Conservation (phyloP, 257 asterid genomes). For the Anisodus tanguticus region DNA sequence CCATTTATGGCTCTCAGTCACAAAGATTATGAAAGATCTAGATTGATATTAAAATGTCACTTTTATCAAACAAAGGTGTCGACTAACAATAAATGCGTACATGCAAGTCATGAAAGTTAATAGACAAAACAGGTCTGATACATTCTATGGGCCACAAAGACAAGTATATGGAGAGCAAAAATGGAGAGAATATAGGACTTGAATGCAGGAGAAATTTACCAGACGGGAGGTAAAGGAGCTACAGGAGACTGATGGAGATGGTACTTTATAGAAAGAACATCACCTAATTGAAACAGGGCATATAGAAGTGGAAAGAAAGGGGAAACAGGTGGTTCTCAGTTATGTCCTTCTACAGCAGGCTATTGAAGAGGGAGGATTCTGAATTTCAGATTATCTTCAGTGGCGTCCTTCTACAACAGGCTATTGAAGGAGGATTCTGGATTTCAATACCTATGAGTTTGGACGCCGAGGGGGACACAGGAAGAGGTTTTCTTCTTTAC, state of each 20-base stretch:
- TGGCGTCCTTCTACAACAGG: neutral
- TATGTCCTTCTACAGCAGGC: neutral
- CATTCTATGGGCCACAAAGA: neutral
- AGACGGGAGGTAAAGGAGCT: neutral
- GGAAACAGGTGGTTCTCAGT: neutral
- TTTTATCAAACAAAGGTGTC: neutral
- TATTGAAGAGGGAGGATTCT: neutral
- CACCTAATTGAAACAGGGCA: neutral
- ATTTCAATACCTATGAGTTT: constrained; percentile 3
- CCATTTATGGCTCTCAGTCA: neutral
- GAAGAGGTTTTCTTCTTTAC: neutral
- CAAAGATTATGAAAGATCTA: neutral
- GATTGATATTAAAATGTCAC: neutral
- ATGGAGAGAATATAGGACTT: neutral
- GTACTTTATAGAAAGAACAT: neutral
- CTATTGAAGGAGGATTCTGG: constrained; percentile 17
- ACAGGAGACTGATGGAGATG: neutral
- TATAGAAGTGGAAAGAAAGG: neutral
- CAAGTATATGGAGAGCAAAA: neutral
- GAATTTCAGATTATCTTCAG: neutral
- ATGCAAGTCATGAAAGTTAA: neutral
- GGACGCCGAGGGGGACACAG: neutral
- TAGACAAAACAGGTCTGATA: neutral
- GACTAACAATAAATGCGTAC: neutral
- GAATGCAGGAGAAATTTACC: neutral